Conservation (phyloP, 225 moss, liverwort and hornwort species). For the Climacium dendroides region DNA sequence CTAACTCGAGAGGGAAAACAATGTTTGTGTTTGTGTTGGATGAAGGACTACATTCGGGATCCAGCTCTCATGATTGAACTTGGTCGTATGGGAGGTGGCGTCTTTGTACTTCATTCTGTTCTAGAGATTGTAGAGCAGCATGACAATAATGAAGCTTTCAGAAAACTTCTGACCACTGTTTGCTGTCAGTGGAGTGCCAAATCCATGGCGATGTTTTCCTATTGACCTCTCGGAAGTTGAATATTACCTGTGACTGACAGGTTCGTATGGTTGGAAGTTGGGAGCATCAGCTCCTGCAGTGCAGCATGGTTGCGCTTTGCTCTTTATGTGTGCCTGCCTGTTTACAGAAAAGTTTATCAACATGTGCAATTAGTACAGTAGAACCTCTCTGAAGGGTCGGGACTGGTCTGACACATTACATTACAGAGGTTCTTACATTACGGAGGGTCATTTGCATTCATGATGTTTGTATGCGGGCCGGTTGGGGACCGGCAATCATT, state of each 20-base stretch:
- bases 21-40: neutral
- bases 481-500: too few relatives aligned
- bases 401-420: too few relatives aligned
- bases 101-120: conserved; percentile 30
- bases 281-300: neutral
- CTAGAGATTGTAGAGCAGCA: conserved; percentile 20
- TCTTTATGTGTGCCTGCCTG: neutral
- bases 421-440: too few relatives aligned
- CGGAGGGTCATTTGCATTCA: too few relatives aligned
- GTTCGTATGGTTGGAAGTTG: too few relatives aligned
- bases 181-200: neutral
- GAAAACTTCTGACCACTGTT: conserved; percentile 3
- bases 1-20: neutral
- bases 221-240: neutral
- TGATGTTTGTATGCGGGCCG: too few relatives aligned
- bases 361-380: neutral
- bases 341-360: neutral
- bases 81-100: conserved; percentile 2
- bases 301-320: neutral
- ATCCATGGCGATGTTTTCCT: neutral
- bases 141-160: conserved; percentile 4
- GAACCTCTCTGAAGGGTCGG: too few relatives aligned
- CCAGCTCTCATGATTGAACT: conserved; percentile 15
- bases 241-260: neutral
- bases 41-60: conserved; percentile 51